Conservation (phyloP, 1,284 basidiomycete species). For the Cryptococcus amylolentus region DNA sequence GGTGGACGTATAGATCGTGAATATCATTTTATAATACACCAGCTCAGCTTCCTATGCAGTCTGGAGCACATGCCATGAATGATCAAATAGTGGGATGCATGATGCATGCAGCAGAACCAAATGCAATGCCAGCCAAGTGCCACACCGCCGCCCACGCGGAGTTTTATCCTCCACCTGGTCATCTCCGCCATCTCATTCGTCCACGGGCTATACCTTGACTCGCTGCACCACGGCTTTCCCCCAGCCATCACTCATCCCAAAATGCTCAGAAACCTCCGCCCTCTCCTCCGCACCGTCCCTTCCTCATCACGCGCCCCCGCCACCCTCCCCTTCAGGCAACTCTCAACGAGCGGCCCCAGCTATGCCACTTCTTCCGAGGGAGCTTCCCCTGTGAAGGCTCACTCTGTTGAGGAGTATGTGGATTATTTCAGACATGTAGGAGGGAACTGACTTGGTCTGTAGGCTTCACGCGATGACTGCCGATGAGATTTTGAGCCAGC, state of each 20-base stretch:
- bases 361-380: conserved; percentile 49
- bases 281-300: conserved; percentile 31
- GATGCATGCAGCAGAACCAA: not conserved
- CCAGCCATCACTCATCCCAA: conserved; percentile 6
- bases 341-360: conserved; percentile 20
- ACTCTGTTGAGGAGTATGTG: conserved; percentile 50
- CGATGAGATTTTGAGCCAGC: conserved; percentile 65
- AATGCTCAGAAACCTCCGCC: conserved; percentile 43
- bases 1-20: conserved; percentile 29
- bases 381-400: conserved; percentile 36
- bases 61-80: not conserved
- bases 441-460: not conserved
- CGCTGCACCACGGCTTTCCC: not conserved
- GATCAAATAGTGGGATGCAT: not conserved
- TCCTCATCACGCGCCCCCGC: conserved; percentile 14
- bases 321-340: conserved; percentile 13
- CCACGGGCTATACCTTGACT: not conserved
- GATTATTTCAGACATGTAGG: not conserved
- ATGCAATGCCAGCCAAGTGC: conserved; percentile 6
- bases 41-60: not conserved
- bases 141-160: conserved; percentile 1
- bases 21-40: not conserved
- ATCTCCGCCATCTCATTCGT: conserved; percentile 5
- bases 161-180: not conserved
- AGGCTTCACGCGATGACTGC: conserved; percentile 69